Conservation (phyloP, 2,329 filamentous ascomycete species). For the Fusarium brachygibbosum region DNA sequence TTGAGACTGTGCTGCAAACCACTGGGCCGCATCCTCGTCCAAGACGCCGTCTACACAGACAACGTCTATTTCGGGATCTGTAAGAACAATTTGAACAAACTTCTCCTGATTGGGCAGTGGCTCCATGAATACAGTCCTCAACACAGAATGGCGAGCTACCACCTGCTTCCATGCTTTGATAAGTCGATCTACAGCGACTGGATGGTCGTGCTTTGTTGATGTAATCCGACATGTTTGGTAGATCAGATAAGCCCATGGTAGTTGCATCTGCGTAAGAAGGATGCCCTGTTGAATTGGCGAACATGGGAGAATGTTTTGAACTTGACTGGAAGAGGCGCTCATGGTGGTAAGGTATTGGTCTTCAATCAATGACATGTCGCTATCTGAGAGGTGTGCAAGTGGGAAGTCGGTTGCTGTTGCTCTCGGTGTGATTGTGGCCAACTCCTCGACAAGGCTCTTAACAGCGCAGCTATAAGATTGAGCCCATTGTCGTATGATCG, state of each 20-base stretch:
- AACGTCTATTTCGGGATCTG: neutral
- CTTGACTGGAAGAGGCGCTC: neutral
- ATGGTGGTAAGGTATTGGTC: neutral
- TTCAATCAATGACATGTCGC: neutral
- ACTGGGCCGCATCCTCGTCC: neutral
- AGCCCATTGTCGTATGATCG: neutral
- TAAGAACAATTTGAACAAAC: neutral
- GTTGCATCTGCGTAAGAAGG: neutral
- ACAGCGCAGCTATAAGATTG: neutral
- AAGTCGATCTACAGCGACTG: neutral
- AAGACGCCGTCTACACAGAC: neutral
- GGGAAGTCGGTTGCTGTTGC: conserved; percentile 5
- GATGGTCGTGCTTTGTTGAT: neutral
- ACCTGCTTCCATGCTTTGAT: conserved; percentile 1
- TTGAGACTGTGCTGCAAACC: neutral
- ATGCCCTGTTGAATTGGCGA: conserved; percentile 6
- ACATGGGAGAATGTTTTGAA: conserved; percentile 5
- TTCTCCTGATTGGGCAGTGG: neutral
- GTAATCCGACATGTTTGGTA: neutral
- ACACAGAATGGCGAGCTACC: neutral
- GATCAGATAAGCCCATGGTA: neutral
- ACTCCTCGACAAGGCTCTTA: neutral
- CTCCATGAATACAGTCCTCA: neutral
- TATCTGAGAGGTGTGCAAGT: conserved; percentile 5
- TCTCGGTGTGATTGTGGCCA: neutral